Evolutionary conservation across 169 alveolate species (phyloP).

Genomic region (Cryptosporidium muris): DNA sequence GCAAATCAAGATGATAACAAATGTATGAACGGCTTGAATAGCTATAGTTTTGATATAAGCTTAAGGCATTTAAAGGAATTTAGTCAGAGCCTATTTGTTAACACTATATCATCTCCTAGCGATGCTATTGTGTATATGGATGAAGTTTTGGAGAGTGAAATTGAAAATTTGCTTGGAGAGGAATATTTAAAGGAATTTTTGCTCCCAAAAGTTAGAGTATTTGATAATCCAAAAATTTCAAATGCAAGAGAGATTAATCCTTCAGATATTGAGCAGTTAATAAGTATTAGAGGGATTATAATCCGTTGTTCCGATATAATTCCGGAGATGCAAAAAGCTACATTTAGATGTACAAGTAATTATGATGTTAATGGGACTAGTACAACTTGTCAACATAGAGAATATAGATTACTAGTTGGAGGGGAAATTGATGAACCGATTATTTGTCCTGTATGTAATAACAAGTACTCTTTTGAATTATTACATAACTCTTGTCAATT

Average conservation of each 20-base stretch:
- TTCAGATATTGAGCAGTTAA: constrained; percentile 86
- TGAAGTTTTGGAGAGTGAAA: constrained; percentile 59
- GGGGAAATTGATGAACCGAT: constrained; percentile 96
- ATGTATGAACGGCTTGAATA: background rate
- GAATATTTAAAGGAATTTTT: constrained; percentile 52
- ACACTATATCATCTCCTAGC: constrained; percentile 49
- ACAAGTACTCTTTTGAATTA: constrained; percentile 89
- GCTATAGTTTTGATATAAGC: constrained; percentile 64
- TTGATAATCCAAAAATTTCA: constrained; percentile 63
- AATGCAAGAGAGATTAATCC: constrained; percentile 86
- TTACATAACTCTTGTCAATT: constrained; percentile 92
- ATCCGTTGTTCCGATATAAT: constrained; percentile 93
- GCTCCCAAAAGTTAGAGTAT: constrained; percentile 62
- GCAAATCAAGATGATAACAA: constrained; percentile 9
- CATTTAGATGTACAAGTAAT: constrained; percentile 87
- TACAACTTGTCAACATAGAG: constrained; percentile 86
- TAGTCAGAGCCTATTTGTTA: constrained; percentile 28
- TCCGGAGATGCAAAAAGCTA: constrained; percentile 98
- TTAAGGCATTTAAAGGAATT: constrained; percentile 49
- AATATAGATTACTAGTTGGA: constrained; percentile 86
- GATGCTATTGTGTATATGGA: constrained; percentile 65
- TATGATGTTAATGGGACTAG: constrained; percentile 81
- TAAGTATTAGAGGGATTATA: constrained; percentile 95
- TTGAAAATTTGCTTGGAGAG: constrained; percentile 51
- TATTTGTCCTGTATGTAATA: constrained; percentile 90